phyloP scores from a whole-genome alignment of 768 basidiomycete genomes.

The Rhodotorula sphaerocarpa region DNA sequence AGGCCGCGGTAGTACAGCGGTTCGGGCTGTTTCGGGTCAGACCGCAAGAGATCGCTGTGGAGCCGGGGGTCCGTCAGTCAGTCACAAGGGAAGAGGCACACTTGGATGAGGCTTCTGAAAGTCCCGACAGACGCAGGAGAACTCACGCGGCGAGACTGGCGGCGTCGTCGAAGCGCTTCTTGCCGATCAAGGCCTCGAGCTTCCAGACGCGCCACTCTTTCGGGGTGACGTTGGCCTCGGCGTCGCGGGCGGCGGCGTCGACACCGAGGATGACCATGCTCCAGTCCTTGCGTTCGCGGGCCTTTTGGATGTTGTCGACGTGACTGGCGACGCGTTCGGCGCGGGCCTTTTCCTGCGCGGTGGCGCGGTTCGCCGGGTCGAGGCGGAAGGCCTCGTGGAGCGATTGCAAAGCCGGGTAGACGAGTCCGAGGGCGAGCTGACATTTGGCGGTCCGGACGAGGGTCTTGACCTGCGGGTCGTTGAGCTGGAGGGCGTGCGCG shows the following conservation, averaged over 20 bases:
- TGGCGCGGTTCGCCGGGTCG: constrained; percentile 58
- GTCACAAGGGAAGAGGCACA: too few species aligned
- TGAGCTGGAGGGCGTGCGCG: constrained; percentile 59
- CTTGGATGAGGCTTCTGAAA: too few species aligned
- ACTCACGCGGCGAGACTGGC: constrained; percentile 65
- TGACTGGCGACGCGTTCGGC: constrained; percentile 52
- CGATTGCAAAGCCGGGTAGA: constrained; percentile 59
- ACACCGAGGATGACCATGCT: constrained; percentile 67
- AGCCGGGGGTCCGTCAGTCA: not conserved
- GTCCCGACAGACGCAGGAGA: too few species aligned
- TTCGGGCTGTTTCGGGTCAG: constrained; percentile 67
- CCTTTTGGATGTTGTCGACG: constrained; percentile 40
- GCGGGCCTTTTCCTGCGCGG: constrained; percentile 56
- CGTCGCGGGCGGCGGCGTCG: constrained; percentile 56
- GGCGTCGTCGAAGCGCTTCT: constrained; percentile 66
- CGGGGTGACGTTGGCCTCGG: constrained; percentile 67
- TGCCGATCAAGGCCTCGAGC: constrained; percentile 66
- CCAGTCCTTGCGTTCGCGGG: constrained; percentile 61
- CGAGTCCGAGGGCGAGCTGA: constrained; percentile 67
- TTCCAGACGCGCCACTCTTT: constrained; percentile 72
- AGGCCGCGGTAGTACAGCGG: constrained; percentile 68
- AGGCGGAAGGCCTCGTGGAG: constrained; percentile 56
- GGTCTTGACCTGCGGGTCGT: constrained; percentile 61
- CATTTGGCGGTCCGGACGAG: constrained; percentile 73
- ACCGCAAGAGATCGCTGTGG: constrained; percentile 63